Evolutionary conservation across 1,284 basidiomycete species (phyloP), one percentile per base, ranked within the genome.

Genomic region (Moniliophthora roreri): DNA sequence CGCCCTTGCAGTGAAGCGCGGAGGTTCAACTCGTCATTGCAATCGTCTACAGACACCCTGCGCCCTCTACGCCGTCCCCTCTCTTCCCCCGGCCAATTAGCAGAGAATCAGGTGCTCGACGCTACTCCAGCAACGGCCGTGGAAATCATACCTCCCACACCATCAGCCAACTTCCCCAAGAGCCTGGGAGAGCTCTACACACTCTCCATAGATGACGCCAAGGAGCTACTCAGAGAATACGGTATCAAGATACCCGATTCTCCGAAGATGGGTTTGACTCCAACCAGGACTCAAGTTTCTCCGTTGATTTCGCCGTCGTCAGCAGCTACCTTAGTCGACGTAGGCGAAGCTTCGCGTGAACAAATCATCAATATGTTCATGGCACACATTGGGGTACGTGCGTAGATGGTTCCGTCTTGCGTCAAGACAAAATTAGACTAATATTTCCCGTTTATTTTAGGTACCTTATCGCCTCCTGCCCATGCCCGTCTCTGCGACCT

Each of bases 21-120:
- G 15, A 70, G 74, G 24, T 71, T 76, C 56, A 81, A 81, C 59
- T 69, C 74, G 3, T 68, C 72, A 15, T 68, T 79, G 0, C 66
- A 70, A 47, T 69, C 69, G 13, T 59, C 72, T 8, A 69, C 68
- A 37, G 71, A 74, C 20, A 74, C 73, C 8, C 66, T 82, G 23
- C 70, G 74, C 26, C 74, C 76, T 13, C 72, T 81, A 1, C 63
- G 79, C 15, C 71, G 75, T 0, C 78, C 79, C 2, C 63, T 77
- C 21, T 70, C 70, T 4, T 72, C 68, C 16, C 69, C 71, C 45
- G 67, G 71, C 39, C 72, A 74, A 57, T 32, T 32, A 72, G 71
- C 15, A 70, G 71, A 1, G 54, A 64, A 34, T 60, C 58, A 52
- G 59, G 64, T 18, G 49, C 44, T 24, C 16, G 9, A 35, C 5